Conservation (phyloP, 306 rosid species). For the Glycine tomentella region DNA sequence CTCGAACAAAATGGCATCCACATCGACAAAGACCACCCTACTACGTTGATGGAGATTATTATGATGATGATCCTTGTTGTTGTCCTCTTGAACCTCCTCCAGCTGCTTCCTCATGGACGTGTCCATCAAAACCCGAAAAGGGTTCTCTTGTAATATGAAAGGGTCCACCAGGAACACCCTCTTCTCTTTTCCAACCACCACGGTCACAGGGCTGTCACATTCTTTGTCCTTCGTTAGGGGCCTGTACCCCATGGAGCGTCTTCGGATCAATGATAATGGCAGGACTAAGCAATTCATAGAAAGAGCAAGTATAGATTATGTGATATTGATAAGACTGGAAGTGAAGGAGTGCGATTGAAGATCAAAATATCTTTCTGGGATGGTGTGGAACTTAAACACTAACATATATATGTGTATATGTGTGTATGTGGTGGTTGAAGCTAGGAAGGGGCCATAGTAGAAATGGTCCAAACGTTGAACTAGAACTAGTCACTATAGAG, state of each 20-base stretch:
- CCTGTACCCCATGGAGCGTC: slow-evolving; percentile 61
- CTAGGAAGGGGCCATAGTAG: not conserved
- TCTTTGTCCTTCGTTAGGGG: slow-evolving; percentile 48
- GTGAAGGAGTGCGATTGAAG: not conserved
- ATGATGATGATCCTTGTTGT: too few species aligned
- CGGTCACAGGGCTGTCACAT: slow-evolving; percentile 58
- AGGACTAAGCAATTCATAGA: slow-evolving; percentile 78
- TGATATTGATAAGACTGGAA: not conserved
- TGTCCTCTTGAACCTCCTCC: too few species aligned
- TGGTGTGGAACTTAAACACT: not conserved
- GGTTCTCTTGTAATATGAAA: slow-evolving; percentile 69
- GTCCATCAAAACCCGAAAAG: slow-evolving; percentile 72
- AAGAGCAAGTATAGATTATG: too few species aligned
- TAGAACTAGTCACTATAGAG: not conserved
- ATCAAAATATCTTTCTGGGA: not conserved
- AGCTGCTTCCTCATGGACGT: slow-evolving; percentile 48
- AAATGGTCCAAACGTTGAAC: not conserved
- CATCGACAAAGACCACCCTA: slow-evolving; percentile 70
- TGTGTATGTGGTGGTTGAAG: not conserved
- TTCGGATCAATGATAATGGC: slow-evolving; percentile 65
- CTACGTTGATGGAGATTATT: not conserved
- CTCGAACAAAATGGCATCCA: slow-evolving; percentile 89
- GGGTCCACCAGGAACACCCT: slow-evolving; percentile 86
- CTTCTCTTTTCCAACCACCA: slow-evolving; percentile 88
- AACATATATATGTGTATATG: too few species aligned